Evolutionary conservation across 192 early-diverging fungal species (phyloP).

Genomic region (Radiomyces spectabilis): DNA sequence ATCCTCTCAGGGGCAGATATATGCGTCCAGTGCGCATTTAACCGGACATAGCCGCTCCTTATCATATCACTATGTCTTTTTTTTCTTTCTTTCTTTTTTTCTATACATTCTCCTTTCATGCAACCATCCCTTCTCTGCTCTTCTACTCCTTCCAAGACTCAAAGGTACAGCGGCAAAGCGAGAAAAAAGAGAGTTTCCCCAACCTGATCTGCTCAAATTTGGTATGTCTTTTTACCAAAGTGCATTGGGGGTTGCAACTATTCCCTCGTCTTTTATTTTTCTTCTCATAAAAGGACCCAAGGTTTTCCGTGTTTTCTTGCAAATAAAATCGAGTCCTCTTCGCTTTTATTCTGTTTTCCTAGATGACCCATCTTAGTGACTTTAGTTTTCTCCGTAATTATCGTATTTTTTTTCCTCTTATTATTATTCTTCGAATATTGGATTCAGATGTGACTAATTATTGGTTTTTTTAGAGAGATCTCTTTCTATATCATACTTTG

Average conservation of each 20-base stretch:
- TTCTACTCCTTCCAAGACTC: background rate
- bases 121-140: background rate
- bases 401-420: too few species aligned
- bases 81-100: background rate
- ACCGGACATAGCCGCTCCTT: too few species aligned
- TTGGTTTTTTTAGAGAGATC: slow-evolving; percentile 20
- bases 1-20: too few species aligned
- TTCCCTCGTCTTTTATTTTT: background rate
- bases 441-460: too few species aligned
- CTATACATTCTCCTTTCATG: background rate
- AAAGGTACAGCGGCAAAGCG: background rate
- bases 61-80: too few species aligned
- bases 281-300: background rate
- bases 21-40: too few species aligned
- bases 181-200: too few species aligned
- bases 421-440: too few species aligned
- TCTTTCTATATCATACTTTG: slow-evolving; percentile 14
- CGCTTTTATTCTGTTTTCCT: background rate
- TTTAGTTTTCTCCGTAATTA: slow-evolving; percentile 31
- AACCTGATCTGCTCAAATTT: too few species aligned
- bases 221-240: too few species aligned
- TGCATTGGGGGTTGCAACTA: too few species aligned
- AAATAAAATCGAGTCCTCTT: background rate
- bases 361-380: slow-evolving; percentile 33
- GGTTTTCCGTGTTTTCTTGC: background rate